phyloP scores from a whole-genome alignment of 192 early-diverging fungal genomes.

The Rhizoclosmatium sp. region DNA sequence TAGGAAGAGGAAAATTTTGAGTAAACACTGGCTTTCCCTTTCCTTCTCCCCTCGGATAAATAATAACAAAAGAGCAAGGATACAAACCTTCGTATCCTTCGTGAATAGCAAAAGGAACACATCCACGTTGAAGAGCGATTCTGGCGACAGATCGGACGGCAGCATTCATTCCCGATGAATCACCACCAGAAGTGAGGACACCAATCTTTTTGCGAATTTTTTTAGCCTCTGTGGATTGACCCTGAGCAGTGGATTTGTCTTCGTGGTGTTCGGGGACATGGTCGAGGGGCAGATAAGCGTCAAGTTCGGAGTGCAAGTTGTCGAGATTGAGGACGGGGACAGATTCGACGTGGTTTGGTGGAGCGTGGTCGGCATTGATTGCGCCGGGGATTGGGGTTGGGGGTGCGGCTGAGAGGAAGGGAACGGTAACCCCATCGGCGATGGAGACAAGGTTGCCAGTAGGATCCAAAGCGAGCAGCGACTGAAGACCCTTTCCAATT shows the following conservation, averaged over 20 bases:
- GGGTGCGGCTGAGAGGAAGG: slow-evolving; percentile 46
- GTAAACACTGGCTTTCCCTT: no score
- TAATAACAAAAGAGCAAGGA: not conserved
- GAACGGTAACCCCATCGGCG: slow-evolving; percentile 64
- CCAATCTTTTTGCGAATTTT: slow-evolving; percentile 79
- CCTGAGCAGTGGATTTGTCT: not conserved
- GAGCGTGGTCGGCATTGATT: slow-evolving; percentile 18
- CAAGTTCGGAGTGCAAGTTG: slow-evolving; percentile 9
- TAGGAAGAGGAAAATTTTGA: not conserved
- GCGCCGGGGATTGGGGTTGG: not conserved
- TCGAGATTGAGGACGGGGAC: slow-evolving; percentile 19
- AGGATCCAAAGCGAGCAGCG: slow-evolving; percentile 73
- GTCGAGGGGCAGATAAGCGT: slow-evolving; percentile 1
- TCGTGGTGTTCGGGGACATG: not conserved
- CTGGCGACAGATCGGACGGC: slow-evolving; percentile 91
- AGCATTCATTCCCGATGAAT: slow-evolving; percentile 98
- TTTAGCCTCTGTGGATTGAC: not conserved
- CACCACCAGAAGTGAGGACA: slow-evolving; percentile 93
- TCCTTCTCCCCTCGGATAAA: slow-evolving; percentile 3
- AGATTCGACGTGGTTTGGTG: slow-evolving; percentile 2
- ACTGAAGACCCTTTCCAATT: slow-evolving; percentile 1
- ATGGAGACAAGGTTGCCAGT: slow-evolving; percentile 83
- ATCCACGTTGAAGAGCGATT: slow-evolving; percentile 81
- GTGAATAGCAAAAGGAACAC: slow-evolving; percentile 88
- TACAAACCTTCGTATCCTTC: slow-evolving; percentile 84